Evolutionary conservation across 352 stramenopile species (phyloP).

Genomic region (Globisporangium abappressorium): DNA sequence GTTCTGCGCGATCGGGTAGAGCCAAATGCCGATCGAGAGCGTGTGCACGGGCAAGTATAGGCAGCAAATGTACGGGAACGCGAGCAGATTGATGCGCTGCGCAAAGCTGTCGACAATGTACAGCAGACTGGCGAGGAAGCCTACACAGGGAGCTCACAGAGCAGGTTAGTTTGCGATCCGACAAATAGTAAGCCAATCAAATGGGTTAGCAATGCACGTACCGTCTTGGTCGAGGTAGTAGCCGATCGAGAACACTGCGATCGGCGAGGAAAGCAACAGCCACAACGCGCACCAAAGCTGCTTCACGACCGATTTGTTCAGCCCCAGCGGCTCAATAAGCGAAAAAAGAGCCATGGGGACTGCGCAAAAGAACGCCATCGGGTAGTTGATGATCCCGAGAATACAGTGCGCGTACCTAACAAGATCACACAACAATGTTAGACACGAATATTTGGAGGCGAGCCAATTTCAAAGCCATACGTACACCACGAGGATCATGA

Average conservation of each 20-base stretch:
- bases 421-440: constrained; percentile 21
- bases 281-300: constrained; percentile 37
- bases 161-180: no score
- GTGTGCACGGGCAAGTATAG: constrained; percentile 73
- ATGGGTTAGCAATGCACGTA: constrained; percentile 10
- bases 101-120: constrained; percentile 52
- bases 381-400: constrained; percentile 79
- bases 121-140: constrained; percentile 7
- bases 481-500: constrained; percentile 56
- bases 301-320: constrained; percentile 17
- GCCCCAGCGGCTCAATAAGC: constrained; percentile 36
- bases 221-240: constrained; percentile 23
- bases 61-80: constrained; percentile 61
- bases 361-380: constrained; percentile 70
- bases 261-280: constrained; percentile 55
- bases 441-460: neutral
- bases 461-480: constrained; percentile 11
- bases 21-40: constrained; percentile 51
- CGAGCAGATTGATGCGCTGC: constrained; percentile 49
- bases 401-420: constrained; percentile 64
- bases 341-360: constrained; percentile 62
- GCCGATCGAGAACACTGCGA: constrained; percentile 32
- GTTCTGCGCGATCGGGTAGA: constrained; percentile 19
- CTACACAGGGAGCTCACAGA: neutral
- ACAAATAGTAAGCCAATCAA: neutral